A percentile compares a stretch with the other conserved stretches of the same genome.
Evolutionary conservation across 1,139 yeast species (phyloP).

Genomic region (Candida albicans): DNA sequence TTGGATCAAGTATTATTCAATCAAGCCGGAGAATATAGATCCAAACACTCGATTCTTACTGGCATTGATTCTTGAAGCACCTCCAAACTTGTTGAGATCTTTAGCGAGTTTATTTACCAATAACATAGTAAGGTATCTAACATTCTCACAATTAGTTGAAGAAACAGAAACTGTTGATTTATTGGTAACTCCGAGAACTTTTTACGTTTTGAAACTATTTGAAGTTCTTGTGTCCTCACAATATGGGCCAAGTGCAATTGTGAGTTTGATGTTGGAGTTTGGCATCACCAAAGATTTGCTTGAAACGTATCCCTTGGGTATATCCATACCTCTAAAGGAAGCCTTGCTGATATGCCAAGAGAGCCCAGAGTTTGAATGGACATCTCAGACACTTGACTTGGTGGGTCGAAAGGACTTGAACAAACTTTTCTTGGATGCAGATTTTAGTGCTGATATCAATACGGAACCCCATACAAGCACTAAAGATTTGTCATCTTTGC

Average conservation of each 20-base stretch:
- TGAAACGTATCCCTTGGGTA: slow-evolving; percentile 74
- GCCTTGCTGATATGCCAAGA: slow-evolving; percentile 59
- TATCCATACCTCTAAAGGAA: slow-evolving; percentile 64
- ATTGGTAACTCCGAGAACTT: slow-evolving; percentile 63
- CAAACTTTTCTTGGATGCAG: slow-evolving; percentile 2
- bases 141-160: slow-evolving; percentile 68
- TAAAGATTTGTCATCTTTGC: slow-evolving; percentile 50
- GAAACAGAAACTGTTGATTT: slow-evolving; percentile 64
- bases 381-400: slow-evolving; percentile 50
- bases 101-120: slow-evolving; percentile 51
- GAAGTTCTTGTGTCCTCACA: slow-evolving; percentile 60
- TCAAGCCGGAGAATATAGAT: slow-evolving; percentile 26
- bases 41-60: slow-evolving; percentile 33
- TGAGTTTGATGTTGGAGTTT: slow-evolving; percentile 58
- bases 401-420: slow-evolving; percentile 67
- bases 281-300: slow-evolving; percentile 52
- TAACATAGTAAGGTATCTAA: slow-evolving; percentile 52
- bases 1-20: slow-evolving; percentile 64
- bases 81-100: slow-evolving; percentile 59
- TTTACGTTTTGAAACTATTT: slow-evolving; percentile 55
- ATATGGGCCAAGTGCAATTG: slow-evolving; percentile 52
- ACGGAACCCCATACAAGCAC: slow-evolving; percentile 16
- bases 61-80: slow-evolving; percentile 44
- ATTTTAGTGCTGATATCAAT: slow-evolving; percentile 1
- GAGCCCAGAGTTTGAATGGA: slow-evolving; percentile 52